phyloP scores from a whole-genome alignment of 2,329 filamentous ascomycete species.

The Plectosphaerella cucumerina region DNA sequence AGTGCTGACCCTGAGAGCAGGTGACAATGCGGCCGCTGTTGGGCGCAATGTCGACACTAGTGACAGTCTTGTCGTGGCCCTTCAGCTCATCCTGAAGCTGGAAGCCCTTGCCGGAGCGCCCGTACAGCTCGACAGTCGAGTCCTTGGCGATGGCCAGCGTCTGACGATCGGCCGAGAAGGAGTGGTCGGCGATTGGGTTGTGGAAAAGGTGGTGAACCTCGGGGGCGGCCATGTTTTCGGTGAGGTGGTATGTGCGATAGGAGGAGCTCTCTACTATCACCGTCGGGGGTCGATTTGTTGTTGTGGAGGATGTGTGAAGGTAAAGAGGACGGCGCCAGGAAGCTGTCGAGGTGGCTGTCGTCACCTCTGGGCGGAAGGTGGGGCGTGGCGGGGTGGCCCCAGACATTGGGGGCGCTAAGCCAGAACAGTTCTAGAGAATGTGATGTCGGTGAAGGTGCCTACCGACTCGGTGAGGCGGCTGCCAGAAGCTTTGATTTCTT shows the following conservation, averaged over 20 bases:
- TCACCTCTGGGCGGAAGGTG: background rate
- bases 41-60: conserved; percentile 91
- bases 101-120: conserved; percentile 67
- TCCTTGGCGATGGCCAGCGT: conserved; percentile 90
- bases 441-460: background rate
- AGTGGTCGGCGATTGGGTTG: conserved; percentile 93
- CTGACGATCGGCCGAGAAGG: conserved; percentile 87
- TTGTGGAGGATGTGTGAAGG: background rate
- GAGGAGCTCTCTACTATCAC: conserved; percentile 98
- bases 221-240: conserved; percentile 67
- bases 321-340: background rate
- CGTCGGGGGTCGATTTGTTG: conserved; percentile 1
- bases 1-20: conserved; percentile 76
- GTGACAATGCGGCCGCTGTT: conserved; percentile 91
- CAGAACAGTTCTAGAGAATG: background rate
- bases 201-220: conserved; percentile 98
- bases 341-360: background rate
- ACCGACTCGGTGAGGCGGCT: no score
- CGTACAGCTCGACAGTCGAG: conserved; percentile 84
- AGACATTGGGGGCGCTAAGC: background rate
- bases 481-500: background rate
- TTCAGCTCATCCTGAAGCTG: conserved; percentile 87
- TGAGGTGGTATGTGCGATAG: conserved; percentile 55
- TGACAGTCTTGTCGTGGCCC: conserved; percentile 95
- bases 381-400: background rate